A percentile compares a stretch with the other conserved stretches of the same genome.
Conservation (phyloP, 202 grass and related monocot genomes). For the Panicum hallii region DNA sequence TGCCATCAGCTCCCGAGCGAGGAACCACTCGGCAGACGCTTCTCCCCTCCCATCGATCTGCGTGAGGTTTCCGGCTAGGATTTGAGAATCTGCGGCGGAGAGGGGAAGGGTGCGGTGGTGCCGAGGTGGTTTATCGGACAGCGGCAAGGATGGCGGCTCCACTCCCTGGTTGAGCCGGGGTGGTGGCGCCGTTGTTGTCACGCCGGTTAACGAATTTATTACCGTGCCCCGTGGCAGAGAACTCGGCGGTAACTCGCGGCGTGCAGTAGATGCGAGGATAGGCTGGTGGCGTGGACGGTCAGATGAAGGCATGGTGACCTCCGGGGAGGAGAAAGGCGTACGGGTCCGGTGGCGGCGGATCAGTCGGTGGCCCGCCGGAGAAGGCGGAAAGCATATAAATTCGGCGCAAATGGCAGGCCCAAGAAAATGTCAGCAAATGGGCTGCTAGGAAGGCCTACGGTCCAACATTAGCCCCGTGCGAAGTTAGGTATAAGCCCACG, state of each 20-base stretch:
- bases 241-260: slow-evolving; percentile 14
- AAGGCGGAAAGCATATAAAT: slow-evolving; percentile 43
- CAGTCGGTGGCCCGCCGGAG: neutral
- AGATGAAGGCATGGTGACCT: slow-evolving; percentile 31
- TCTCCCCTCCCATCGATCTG: neutral
- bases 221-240: neutral
- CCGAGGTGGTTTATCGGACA: neutral
- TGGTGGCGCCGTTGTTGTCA: neutral
- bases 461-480: neutral
- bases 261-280: slow-evolving; percentile 12
- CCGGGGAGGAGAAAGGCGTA: neutral
- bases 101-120: neutral
- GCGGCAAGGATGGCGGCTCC: neutral
- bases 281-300: neutral
- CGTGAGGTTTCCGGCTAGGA: slow-evolving; percentile 21
- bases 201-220: slow-evolving; percentile 21
- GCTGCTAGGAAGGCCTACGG: neutral
- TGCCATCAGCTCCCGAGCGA: slow-evolving; percentile 44
- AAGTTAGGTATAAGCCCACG: neutral
- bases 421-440: neutral
- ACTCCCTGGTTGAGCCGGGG: neutral
- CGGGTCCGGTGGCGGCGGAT: neutral
- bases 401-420: no score
- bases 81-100: slow-evolving; percentile 33
- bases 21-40: neutral